Evolutionary conservation across 2,329 filamentous ascomycete genomes (phyloP).

Genomic region (Penicillium sp.): DNA sequence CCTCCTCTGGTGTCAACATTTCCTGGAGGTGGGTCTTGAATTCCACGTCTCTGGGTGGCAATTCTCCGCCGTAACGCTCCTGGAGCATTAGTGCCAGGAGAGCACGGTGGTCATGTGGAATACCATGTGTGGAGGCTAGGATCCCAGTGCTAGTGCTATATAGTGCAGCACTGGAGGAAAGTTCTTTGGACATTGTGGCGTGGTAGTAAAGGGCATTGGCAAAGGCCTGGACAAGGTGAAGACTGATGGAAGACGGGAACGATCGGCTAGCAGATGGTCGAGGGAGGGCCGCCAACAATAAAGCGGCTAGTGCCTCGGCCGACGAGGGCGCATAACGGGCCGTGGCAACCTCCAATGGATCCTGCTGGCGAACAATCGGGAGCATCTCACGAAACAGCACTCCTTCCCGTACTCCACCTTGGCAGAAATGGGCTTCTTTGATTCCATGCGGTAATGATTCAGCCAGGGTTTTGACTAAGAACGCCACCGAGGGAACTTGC

Average conservation of each 20-base stretch:
- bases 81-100: conserved; percentile 34
- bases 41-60: conserved; percentile 34
- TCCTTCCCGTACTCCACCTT: conserved; percentile 81
- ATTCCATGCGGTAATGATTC: conserved; percentile 64
- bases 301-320: conserved; percentile 44
- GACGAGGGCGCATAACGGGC: conserved; percentile 48
- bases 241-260: conserved; percentile 26
- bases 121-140: conserved; percentile 33
- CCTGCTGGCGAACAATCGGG: conserved; percentile 55
- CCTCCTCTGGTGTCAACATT: conserved; percentile 32
- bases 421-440: conserved; percentile 73
- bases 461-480: conserved; percentile 70
- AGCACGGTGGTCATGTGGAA: conserved; percentile 34
- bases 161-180: conserved; percentile 31
- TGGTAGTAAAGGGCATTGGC: conserved; percentile 35
- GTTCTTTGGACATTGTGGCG: conserved; percentile 32
- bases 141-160: conserved; percentile 34
- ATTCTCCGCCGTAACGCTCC: conserved; percentile 32
- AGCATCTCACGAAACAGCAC: conserved; percentile 67
- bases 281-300: conserved; percentile 52
- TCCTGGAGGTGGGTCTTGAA: conserved; percentile 28
- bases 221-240: conserved; percentile 30
- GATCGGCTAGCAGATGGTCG: conserved; percentile 17
- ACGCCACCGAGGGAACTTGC: conserved; percentile 79
- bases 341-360: conserved; percentile 65